Evolutionary conservation across 495 filamentous ascomycete genomes (phyloP).

Genomic region (Penicillium canariense): DNA sequence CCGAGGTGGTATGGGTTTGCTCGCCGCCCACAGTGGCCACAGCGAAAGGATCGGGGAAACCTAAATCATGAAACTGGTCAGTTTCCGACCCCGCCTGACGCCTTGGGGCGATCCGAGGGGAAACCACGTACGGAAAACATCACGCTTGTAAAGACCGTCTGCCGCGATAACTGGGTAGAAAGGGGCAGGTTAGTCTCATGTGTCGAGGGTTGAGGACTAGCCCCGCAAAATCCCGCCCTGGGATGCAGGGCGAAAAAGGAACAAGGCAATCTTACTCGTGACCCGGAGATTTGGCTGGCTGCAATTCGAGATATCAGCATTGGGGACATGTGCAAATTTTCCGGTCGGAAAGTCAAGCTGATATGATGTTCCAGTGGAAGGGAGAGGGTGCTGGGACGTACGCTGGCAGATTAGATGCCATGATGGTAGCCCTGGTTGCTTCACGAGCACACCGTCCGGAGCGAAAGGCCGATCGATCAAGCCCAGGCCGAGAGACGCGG

Average conservation of each 20-base stretch:
- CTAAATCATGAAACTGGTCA: conserved; percentile 46
- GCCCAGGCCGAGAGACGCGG: conserved; percentile 35
- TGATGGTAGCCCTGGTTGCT: conserved; percentile 35
- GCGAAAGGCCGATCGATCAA: conserved; percentile 44
- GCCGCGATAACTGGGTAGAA: conserved; percentile 81
- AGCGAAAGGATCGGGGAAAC: conserved; percentile 96
- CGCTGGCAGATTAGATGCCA: conserved; percentile 62
- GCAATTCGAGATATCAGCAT: conserved; percentile 29
- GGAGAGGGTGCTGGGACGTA: conserved; percentile 34
- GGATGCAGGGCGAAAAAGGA: conserved; percentile 14
- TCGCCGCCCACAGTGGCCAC: conserved; percentile 95
- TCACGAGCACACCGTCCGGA: conserved; percentile 31
- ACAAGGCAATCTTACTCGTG: conserved; percentile 52
- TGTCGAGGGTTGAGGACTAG: conserved; percentile 8
- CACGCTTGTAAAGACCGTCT: conserved; percentile 96
- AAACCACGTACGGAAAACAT: conserved; percentile 80
- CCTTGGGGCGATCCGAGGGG: not conserved
- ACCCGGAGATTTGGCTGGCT: conserved; percentile 62
- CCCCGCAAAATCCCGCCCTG: conserved; percentile 22
- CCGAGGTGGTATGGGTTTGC: conserved; percentile 91
- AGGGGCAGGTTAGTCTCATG: conserved; percentile 22
- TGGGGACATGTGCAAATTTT: not conserved
- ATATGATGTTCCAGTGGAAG: not conserved
- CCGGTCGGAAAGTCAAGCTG: conserved; percentile 13
- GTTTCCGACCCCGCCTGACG: conserved; percentile 15